A percentile compares a stretch with the other conserved stretches of the same genome.
These are phyloP conservation scores for Dictyostelium capitatum DNA, from an alignment of 78 protist species.

Conservation along the genomic window DNA sequence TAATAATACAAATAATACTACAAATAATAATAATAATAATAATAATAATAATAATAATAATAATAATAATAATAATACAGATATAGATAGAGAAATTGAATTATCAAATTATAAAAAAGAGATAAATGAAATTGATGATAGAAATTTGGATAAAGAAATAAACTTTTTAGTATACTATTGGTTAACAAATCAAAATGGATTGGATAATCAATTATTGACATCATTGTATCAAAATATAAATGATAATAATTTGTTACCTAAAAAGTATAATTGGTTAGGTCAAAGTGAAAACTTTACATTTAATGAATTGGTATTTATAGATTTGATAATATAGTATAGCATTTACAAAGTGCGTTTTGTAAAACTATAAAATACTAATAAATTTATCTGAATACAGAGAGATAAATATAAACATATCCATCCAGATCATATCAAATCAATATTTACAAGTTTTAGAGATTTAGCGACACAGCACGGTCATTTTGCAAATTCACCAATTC, in stretches of 20 bases:
- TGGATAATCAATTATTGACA: not conserved
- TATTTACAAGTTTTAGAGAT: not conserved
- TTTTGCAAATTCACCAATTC: slow-evolving; percentile 21
- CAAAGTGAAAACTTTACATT: not conserved
- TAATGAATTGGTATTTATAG: slow-evolving; percentile 40
- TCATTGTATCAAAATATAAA: slow-evolving; percentile 27
- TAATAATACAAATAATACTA: too few species aligned
- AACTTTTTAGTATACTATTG: slow-evolving; percentile 36
- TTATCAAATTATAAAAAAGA: slow-evolving; percentile 12
- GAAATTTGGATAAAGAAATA: slow-evolving; percentile 11
- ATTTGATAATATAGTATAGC: not conserved
- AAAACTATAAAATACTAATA: not conserved
- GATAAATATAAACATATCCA: slow-evolving; percentile 43
- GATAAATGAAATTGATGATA: not conserved
- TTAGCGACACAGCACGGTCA: slow-evolving; percentile 43
- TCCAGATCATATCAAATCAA: slow-evolving; percentile 22
- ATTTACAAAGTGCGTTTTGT: too few species aligned
- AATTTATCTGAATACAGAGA: slow-evolving; percentile 8
- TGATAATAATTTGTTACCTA: not conserved
- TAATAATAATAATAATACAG: slow-evolving; percentile 4
- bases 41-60: not conserved
- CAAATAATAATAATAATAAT: not conserved
- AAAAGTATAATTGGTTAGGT: slow-evolving; percentile 36
- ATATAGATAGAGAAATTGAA: too few species aligned
- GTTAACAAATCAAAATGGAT: slow-evolving; percentile 18